Evolutionary conservation across 495 filamentous ascomycete genomes (phyloP).

Genomic region (Aspergillus hancockii): DNA sequence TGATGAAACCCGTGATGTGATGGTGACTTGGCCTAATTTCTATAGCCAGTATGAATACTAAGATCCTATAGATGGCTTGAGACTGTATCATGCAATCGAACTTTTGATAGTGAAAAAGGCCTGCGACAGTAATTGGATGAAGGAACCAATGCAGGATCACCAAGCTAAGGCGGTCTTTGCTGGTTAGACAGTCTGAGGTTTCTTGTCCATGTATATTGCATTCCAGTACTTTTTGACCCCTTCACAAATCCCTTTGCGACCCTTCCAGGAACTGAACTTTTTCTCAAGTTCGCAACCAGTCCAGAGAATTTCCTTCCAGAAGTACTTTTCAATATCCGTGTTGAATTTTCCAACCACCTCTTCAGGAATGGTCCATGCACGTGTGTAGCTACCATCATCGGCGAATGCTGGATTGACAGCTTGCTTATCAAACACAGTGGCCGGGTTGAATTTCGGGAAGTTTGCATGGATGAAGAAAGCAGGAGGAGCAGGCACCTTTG

Average conservation of each 20-base stretch:
- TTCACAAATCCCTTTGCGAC: conserved; percentile 31
- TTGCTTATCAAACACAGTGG: conserved; percentile 40
- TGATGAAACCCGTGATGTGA: not conserved
- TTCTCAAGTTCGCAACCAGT: conserved; percentile 48
- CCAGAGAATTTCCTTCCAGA: conserved; percentile 52
- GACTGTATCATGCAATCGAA: not conserved
- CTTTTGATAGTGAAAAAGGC: not conserved
- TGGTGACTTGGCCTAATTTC: too few species aligned
- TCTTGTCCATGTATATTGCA: conserved; percentile 22
- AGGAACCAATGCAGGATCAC: not conserved
- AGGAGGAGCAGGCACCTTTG: conserved; percentile 21
- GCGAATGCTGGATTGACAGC: conserved; percentile 35
- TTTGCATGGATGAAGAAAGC: conserved; percentile 54
- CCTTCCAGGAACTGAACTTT: conserved; percentile 39
- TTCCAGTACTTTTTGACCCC: conserved; percentile 30
- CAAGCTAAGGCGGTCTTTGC: not conserved
- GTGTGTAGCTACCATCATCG: conserved; percentile 37
- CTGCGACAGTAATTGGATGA: not conserved
- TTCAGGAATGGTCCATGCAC: conserved; percentile 45
- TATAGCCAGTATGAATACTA: not conserved
- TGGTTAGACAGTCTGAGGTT: not conserved
- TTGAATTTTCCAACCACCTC: conserved; percentile 39
- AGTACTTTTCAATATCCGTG: conserved; percentile 47
- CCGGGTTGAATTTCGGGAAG: conserved; percentile 52
- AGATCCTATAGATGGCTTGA: not conserved